Evolutionary conservation across 306 rosid genomes (phyloP), one percentile per base, ranked within the genome.

Genomic region (Lathyrus oleraceus): DNA sequence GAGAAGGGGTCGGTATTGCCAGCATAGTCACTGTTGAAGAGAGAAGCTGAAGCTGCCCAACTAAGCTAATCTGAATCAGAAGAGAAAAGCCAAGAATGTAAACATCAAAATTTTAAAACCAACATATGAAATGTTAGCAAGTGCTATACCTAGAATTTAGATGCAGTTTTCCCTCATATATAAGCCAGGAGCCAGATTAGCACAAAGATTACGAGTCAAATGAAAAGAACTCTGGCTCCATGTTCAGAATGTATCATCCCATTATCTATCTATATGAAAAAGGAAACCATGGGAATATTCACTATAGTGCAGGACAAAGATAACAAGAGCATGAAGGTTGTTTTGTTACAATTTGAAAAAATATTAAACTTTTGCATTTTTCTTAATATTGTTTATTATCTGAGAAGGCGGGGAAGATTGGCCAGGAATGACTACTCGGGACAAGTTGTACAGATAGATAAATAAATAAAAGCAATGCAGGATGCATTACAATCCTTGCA

Each of bases 11-110:
- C 77, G 99, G 99, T 70, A 95, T 91, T 56, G 97, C 97, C 70
- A 95, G 73, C 91, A 87, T 89, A 54, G 97, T 87, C 74, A 91
- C 87, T 51, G 96, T 76, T 52, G 97, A 95, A 77, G 97, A 95
- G 80, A 95, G 97, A 79, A 95, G 96, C 84, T 95, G 97, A 77
- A 95, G 97, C 85, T 95, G 99, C 56, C 97, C 99, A 67, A 89
- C 96, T 78, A 95, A 84, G 86, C 75, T 85, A 76, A 87, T 82
- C 99, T 95, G 96, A 86, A 83, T 71, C 66, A 81, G 73, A 64
- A 64, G 66, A 61, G 30, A 73, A 76, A 69, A 51, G 69, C 10
- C 40, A 53, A 47, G 62, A 47, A 32, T 47, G 71, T 67, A 63
- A 71, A 57, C 59, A 45, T 78, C 67, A 68, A 28, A 45, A 11